A percentile compares a stretch with the other conserved stretches of the same genome.
Conservation (phyloP, 176 grass and related monocot species). For the Saccharum officinarum region DNA sequence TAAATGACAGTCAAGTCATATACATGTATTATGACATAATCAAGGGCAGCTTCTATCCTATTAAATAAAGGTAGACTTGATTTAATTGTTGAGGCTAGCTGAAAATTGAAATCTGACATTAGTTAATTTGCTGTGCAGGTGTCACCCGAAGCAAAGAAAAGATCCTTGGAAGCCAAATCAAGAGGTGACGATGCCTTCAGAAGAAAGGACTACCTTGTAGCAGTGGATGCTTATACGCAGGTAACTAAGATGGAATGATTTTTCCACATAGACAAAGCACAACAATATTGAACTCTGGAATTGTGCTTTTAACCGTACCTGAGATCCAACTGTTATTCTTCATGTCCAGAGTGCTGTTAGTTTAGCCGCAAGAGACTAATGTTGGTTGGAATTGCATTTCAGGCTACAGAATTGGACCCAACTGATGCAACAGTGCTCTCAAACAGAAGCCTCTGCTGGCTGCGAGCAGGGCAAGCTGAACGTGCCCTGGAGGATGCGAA, state of each 20-base stretch:
- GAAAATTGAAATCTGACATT: background rate
- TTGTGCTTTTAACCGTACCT: background rate
- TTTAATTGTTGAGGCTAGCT: background rate
- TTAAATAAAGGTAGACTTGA: background rate
- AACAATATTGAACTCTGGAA: background rate
- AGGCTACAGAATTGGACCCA: slow-evolving; percentile 84
- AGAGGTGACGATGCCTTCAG: slow-evolving; percentile 90
- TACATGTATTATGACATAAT: background rate
- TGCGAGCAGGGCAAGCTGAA: slow-evolving; percentile 72
- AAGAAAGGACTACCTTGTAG: slow-evolving; percentile 74
- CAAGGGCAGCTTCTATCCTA: background rate
- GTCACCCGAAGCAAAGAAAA: slow-evolving; percentile 66
- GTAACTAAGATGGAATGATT: slow-evolving; percentile 27
- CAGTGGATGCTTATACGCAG: slow-evolving; percentile 89
- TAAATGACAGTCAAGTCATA: background rate
- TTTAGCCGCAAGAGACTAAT: background rate
- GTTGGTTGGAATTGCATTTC: slow-evolving; percentile 10
- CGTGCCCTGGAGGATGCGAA: slow-evolving; percentile 72
- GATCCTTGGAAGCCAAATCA: slow-evolving; percentile 80
- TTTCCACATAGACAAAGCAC: background rate
- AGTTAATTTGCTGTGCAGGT: slow-evolving; percentile 48
- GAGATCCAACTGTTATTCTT: background rate
- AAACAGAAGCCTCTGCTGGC: slow-evolving; percentile 89
- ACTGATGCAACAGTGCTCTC: slow-evolving; percentile 66
- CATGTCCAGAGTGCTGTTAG: background rate